phyloP scores from a whole-genome alignment of 2,329 filamentous ascomycete genomes.

The Monosporascus sp. region DNA sequence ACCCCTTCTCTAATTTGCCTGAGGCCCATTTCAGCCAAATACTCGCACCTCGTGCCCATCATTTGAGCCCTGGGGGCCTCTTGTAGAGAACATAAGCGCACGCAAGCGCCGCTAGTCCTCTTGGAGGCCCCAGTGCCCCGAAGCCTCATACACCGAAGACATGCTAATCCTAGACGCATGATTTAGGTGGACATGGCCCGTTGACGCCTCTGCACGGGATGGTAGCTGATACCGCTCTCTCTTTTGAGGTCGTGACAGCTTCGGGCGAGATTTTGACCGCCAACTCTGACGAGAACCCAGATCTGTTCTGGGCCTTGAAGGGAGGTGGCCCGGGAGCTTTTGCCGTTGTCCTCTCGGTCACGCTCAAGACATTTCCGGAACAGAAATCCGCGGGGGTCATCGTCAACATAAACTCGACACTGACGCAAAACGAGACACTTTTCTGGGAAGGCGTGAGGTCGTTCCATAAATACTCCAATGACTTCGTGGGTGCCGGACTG shows the following conservation, averaged over 20 bases:
- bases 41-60: no score
- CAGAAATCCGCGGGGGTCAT: conserved; percentile 36
- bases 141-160: no score
- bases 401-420: conserved; percentile 32
- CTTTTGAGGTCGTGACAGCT: conserved; percentile 41
- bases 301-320: conserved; percentile 54
- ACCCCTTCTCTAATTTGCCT: conserved; percentile 11
- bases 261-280: conserved; percentile 40
- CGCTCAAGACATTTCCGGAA: conserved; percentile 47
- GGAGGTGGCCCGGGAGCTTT: conserved; percentile 51
- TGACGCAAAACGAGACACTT: conserved; percentile 31
- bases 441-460: conserved; percentile 44
- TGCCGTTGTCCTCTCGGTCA: conserved; percentile 47
- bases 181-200: conserved; percentile 36
- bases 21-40: conserved; percentile 1
- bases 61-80: no score
- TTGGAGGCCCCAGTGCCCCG: no score
- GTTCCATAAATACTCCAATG: conserved; percentile 40
- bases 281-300: conserved; percentile 38
- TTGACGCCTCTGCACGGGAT: conserved; percentile 35
- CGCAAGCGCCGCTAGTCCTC: no score
- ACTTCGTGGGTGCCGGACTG: conserved; percentile 37
- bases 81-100: no score
- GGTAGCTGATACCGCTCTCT: conserved; percentile 43
- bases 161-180: conserved; percentile 28